These are phyloP conservation scores for Aspergillaceae sp. DNA, from an alignment of 2,329 filamentous ascomycete genomes.

Conservation along the genomic window DNA sequence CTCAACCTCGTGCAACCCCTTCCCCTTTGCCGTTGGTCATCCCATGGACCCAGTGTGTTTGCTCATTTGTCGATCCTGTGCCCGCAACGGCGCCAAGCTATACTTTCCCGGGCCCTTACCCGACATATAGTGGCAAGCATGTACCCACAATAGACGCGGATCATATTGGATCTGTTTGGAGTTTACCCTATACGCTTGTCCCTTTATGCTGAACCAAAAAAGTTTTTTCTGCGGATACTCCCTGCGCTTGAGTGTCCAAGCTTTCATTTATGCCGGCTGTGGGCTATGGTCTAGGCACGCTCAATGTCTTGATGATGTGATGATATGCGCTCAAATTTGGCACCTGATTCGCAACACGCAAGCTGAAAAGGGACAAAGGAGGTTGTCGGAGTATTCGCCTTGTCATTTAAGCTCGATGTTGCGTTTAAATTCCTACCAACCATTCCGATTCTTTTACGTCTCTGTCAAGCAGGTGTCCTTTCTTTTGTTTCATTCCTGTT, in stretches of 20 bases:
- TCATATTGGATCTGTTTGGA: constrained; percentile 5
- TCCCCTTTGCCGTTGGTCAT: constrained; percentile 3
- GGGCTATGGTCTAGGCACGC: not conserved
- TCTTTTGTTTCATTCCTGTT: not conserved
- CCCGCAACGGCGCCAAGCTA: constrained; percentile 9
- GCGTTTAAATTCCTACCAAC: not conserved
- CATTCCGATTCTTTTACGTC: not conserved
- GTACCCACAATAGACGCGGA: constrained; percentile 2
- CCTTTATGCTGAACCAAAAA: not conserved
- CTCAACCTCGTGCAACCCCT: not conserved
- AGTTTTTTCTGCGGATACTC: not conserved
- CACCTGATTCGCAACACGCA: constrained; percentile 6
- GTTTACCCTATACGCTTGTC: not conserved
- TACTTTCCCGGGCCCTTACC: constrained; percentile 8
- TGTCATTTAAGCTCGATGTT: constrained; percentile 1
- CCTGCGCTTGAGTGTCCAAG: not conserved
- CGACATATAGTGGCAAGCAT: constrained; percentile 8
- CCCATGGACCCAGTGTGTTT: constrained; percentile 1
- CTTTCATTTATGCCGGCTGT: not conserved
- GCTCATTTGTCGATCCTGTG: constrained; percentile 9
- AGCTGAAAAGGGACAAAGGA: constrained; percentile 1
- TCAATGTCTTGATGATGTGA: constrained; percentile 6
- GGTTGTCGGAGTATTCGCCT: not conserved
- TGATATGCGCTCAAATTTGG: constrained; percentile 7
- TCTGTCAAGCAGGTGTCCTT: not conserved